phyloP scores from a whole-genome alignment of 352 stramenopile species.

The Phytophthora agathidicida region DNA sequence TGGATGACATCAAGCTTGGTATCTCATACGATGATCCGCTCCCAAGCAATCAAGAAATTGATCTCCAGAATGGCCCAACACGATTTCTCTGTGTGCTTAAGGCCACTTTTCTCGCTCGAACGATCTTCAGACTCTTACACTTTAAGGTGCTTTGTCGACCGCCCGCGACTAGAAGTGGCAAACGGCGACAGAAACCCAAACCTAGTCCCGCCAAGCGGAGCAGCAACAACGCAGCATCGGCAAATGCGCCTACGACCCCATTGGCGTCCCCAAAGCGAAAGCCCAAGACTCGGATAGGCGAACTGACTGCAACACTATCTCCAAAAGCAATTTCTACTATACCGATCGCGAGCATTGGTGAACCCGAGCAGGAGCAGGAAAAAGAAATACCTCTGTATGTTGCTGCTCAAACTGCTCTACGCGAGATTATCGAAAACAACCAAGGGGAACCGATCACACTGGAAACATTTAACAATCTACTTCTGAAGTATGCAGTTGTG shows the following conservation, averaged over 20 bases:
- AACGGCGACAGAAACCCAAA: constrained; percentile 20
- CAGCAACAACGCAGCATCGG: constrained; percentile 1
- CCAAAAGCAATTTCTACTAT: background rate
- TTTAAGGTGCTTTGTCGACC: constrained; percentile 40
- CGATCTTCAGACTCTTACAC: constrained; percentile 52
- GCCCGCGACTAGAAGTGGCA: constrained; percentile 1
- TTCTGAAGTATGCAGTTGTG: constrained; percentile 42
- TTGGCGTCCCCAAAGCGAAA: constrained; percentile 33
- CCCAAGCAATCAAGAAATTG: background rate
- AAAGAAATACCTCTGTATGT: constrained; percentile 8
- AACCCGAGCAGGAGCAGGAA: background rate
- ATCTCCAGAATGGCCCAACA: background rate
- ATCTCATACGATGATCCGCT: constrained; percentile 49
- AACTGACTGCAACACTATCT: constrained; percentile 7
- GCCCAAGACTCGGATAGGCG: constrained; percentile 29
- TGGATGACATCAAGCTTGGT: constrained; percentile 50
- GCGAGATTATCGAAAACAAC: constrained; percentile 34
- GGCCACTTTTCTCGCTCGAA: constrained; percentile 54
- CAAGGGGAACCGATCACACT: constrained; percentile 45
- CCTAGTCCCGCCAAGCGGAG: constrained; percentile 6
- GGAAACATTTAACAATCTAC: constrained; percentile 57
- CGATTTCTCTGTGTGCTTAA: constrained; percentile 61
- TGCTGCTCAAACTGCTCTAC: constrained; percentile 27
- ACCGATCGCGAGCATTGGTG: background rate
- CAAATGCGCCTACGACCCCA: constrained; percentile 4